These are phyloP conservation scores for Termitomyces sp. DNA, from an alignment of 768 basidiomycete species.

Conservation along the genomic window DNA sequence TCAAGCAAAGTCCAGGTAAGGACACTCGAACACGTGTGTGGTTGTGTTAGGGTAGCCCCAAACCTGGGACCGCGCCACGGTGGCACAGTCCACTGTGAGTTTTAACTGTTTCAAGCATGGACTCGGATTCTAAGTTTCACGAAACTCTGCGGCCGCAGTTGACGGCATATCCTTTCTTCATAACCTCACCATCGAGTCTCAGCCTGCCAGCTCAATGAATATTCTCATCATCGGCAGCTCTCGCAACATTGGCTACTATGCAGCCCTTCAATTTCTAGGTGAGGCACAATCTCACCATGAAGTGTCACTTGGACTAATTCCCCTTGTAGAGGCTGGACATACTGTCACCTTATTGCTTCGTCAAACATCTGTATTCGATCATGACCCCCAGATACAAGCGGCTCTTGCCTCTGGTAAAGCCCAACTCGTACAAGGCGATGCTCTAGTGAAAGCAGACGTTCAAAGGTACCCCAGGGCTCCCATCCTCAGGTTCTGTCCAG, in stretches of 20 bases:
- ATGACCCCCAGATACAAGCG: conserved; percentile 45
- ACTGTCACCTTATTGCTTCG: conserved; percentile 69
- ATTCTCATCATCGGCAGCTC: conserved; percentile 49
- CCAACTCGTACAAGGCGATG: conserved; percentile 57
- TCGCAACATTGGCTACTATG: conserved; percentile 50
- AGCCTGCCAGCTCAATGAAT: conserved; percentile 23
- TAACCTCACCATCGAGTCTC: not conserved
- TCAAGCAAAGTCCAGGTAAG: too few species aligned
- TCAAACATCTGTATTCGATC: conserved; percentile 47
- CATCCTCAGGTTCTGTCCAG: not conserved
- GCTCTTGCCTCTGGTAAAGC: conserved; percentile 50
- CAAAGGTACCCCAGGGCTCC: not conserved
- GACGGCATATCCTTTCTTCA: too few species aligned
- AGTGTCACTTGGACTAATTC: not conserved
- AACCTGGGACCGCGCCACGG: too few species aligned
- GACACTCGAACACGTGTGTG: too few species aligned
- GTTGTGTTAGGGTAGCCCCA: too few species aligned
- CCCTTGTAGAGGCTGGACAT: conserved; percentile 44
- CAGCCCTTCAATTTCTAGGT: conserved; percentile 47
- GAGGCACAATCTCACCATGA: conserved; percentile 14
- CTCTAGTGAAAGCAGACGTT: conserved; percentile 49
- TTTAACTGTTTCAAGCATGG: too few species aligned
- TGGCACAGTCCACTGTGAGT: too few species aligned
- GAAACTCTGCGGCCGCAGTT: too few species aligned
- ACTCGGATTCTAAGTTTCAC: too few species aligned